These are phyloP conservation scores for Dimargaris xerosporica DNA, from an alignment of 192 early-diverging fungal species.

Conservation along the genomic window DNA sequence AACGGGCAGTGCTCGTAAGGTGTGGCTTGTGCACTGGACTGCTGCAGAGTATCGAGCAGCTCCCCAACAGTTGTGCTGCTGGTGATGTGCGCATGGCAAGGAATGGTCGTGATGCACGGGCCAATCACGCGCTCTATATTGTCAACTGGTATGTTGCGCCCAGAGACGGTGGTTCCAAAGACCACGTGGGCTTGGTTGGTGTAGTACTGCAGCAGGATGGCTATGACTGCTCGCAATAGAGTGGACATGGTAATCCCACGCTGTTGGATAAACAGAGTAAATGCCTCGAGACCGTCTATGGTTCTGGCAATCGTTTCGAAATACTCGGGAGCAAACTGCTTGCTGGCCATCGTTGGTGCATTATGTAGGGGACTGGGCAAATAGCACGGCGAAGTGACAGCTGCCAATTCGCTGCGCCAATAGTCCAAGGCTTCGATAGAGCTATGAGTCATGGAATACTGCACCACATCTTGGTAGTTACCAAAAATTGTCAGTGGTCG, in stretches of 20 bases:
- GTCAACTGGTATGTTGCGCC: neutral
- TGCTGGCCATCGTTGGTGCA: neutral
- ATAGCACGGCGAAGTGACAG: no score
- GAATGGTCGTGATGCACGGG: conserved; percentile 3
- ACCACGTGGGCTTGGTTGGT: neutral
- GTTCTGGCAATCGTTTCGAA: neutral
- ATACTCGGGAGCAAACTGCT: neutral
- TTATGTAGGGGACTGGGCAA: no score
- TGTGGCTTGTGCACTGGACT: neutral
- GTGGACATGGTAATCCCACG: neutral
- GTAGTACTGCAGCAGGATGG: neutral
- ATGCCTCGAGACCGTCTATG: neutral
- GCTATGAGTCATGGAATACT: no score
- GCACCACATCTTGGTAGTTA: no score
- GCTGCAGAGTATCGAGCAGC: neutral
- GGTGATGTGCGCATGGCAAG: neutral
- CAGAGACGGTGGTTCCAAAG: conserved; percentile 3
- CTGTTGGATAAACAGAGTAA: neutral
- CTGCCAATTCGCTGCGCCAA: neutral
- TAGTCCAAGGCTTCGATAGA: neutral
- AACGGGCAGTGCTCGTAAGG: neutral
- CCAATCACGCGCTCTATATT: neutral
- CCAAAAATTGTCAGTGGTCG: no score
- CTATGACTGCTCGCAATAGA: neutral
- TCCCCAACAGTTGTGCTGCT: neutral